Conservation (phyloP, 805 yeast genomes). For the Pachysolen tannophilus region DNA sequence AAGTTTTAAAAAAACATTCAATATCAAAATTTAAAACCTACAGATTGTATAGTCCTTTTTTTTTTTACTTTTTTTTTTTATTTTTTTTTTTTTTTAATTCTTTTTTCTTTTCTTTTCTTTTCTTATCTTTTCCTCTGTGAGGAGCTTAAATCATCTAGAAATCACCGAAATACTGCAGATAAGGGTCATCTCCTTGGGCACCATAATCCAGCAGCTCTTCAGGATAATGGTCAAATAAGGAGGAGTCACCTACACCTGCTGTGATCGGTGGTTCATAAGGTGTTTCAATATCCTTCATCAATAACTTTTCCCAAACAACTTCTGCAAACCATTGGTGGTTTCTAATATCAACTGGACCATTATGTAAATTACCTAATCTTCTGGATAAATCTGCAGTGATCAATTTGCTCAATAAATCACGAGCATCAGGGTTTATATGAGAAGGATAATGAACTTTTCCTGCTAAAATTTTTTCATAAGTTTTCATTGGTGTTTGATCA, state of each 20-base stretch:
- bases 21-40: no score
- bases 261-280: constrained; percentile 61
- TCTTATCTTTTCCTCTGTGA: no score
- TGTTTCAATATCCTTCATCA: constrained; percentile 50
- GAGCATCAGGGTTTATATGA: constrained; percentile 45
- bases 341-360: constrained; percentile 49
- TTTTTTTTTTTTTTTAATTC: no score
- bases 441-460: constrained; percentile 48
- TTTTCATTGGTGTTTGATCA: constrained; percentile 57
- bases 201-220: constrained; percentile 86
- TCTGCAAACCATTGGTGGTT: constrained; percentile 53
- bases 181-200: constrained; percentile 62
- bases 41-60: no score
- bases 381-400: constrained; percentile 48
- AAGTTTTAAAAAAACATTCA: no score
- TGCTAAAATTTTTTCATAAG: constrained; percentile 49
- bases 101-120: no score
- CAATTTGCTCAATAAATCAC: constrained; percentile 40
- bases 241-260: constrained; percentile 56
- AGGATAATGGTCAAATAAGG: constrained; percentile 62
- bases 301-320: constrained; percentile 52
- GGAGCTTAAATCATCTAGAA: no score
- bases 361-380: constrained; percentile 49
- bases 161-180: constrained; percentile 46
- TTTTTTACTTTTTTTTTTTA: no score